Evolutionary conservation across 768 basidiomycete genomes (phyloP), one percentile per base, ranked within the genome.

Genomic region (Hirschioporus abietinus): DNA sequence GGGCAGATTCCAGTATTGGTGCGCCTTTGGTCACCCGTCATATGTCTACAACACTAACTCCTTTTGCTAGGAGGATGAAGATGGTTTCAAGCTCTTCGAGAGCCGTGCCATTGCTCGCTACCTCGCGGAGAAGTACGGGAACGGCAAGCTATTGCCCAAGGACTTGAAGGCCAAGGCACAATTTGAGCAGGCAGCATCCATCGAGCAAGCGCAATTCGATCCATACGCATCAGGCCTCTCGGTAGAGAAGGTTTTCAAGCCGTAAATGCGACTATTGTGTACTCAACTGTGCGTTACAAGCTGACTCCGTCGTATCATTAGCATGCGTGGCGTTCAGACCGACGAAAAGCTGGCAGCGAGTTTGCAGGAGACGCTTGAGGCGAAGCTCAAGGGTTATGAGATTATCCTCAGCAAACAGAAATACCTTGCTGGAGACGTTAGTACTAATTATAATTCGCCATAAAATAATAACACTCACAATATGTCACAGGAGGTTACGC

Each of bases 1-100:
- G 86, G 86, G 23, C 84, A 86, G 70, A 78, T 88, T 30, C 87
- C 88, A 3, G 84, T 81, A 71, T 79, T 89, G 64, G 84, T 82
- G 73, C 71, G 52, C 27, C 15, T 4, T n/a, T n/a, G 35, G 23
- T 24, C 15, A 18, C 7, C 8, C 7, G 23, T 7, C 7, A 15
- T 36, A 36, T 35, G 18, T 6, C 60, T 6, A 2, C 60, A 6
- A 25, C 4, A 7, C 58, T n/a, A 26, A 59, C 25, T 4, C 30
- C 23, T 6, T 7, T 24, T 61, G 60, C 18, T 20, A 27, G 57
- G 35, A 70, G 68, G 68, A 73, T 24, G 75, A 75, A n/a, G 73
- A 70, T 27, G 76, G 73, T 1, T 67, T 75, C 42, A 65, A 70
- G 58, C 23, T 79, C 10, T 76, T 66, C 66, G 74, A 75, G 66